Evolutionary conservation across 2,329 filamentous ascomycete species (phyloP).

Genomic region (Emergomyces orientalis): DNA sequence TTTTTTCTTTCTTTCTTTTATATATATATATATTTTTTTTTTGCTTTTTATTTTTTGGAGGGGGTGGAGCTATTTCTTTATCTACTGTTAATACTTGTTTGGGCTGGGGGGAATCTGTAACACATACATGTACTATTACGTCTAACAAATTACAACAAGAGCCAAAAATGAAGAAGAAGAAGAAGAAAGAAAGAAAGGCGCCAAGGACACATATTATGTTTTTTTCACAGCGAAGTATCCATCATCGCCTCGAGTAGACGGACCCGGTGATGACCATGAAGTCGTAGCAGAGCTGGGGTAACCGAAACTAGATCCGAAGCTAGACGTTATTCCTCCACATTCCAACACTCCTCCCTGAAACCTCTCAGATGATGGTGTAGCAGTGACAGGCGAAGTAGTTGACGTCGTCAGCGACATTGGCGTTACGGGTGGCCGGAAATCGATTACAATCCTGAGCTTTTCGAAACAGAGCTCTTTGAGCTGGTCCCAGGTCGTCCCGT

Average conservation of each 20-base stretch:
- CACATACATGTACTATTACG: background rate
- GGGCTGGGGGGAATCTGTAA: background rate
- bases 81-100: background rate
- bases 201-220: background rate
- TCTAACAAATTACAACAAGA: background rate
- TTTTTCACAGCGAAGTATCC: background rate
- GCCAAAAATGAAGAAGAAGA: background rate
- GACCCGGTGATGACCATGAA: background rate
- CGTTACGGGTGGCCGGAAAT: slow-evolving; percentile 1
- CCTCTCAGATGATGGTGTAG: background rate
- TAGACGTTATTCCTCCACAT: background rate
- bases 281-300: background rate
- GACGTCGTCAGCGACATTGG: background rate
- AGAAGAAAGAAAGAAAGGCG: too few species aligned
- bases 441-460: background rate
- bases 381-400: background rate
- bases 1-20: too few species aligned
- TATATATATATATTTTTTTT: background rate
- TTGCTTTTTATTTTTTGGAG: too few species aligned
- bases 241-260: background rate
- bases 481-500: slow-evolving; percentile 3
- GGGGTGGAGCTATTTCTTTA: background rate
- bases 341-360: background rate
- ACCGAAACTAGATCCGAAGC: background rate
- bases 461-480: slow-evolving; percentile 1